Conservation (phyloP, 345 rosid genomes). For the Lepidium aucheri region DNA sequence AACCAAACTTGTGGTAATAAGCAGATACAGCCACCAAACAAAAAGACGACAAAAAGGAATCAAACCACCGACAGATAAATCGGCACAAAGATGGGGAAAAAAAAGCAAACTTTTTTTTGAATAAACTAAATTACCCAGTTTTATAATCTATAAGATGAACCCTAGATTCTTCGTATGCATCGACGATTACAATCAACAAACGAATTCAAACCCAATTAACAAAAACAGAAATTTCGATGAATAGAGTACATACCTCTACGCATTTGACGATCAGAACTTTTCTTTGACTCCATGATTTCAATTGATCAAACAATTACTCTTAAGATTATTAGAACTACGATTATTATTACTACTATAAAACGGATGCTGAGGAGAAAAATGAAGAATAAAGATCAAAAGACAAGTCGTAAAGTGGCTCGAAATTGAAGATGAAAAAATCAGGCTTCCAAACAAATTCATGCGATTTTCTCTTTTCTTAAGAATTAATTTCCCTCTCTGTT, state of each 20-base stretch:
- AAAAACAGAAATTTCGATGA: background rate
- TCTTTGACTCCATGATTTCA: slow-evolving; percentile 55
- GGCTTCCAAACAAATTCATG: slow-evolving; percentile 96
- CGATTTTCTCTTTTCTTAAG: slow-evolving; percentile 38
- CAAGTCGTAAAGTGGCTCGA: slow-evolving; percentile 75
- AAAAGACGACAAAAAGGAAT: background rate
- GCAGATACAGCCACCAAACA: slow-evolving; percentile 10
- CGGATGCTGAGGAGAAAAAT: slow-evolving; percentile 71
- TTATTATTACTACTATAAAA: slow-evolving; percentile 7
- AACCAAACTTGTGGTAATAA: slow-evolving; percentile 5
- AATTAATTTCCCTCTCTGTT: background rate
- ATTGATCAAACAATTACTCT: slow-evolving; percentile 14
- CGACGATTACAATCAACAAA: background rate
- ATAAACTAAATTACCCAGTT: background rate
- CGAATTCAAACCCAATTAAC: background rate
- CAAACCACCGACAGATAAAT: slow-evolving; percentile 16
- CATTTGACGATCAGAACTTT: slow-evolving; percentile 67
- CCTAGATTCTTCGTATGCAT: background rate
- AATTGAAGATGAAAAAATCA: slow-evolving; percentile 48
- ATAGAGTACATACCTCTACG: slow-evolving; percentile 41
- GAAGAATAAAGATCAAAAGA: slow-evolving; percentile 67
- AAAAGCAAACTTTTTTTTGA: background rate
- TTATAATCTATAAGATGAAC: background rate
- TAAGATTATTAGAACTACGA: slow-evolving; percentile 13
- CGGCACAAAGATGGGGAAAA: no score